Evolutionary conservation across 2,329 filamentous ascomycete genomes (phyloP).

Genomic region (Neoarthrinium moseri): DNA sequence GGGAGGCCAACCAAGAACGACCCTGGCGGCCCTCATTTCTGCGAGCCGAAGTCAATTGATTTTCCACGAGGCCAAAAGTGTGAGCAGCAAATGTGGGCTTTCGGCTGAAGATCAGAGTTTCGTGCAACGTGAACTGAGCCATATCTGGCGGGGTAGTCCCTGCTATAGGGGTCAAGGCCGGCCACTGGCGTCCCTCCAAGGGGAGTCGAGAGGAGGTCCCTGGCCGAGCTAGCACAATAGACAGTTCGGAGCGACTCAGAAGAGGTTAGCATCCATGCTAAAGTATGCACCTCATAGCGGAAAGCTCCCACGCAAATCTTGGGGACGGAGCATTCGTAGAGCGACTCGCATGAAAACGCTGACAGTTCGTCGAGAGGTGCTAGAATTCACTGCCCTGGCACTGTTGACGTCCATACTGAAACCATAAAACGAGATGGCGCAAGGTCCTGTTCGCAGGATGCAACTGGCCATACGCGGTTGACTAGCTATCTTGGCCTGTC

Average conservation of each 20-base stretch:
- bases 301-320: neutral
- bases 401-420: neutral
- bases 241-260: neutral
- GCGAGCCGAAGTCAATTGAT: neutral
- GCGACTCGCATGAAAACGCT: too few relatives aligned
- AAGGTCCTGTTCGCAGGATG: too few relatives aligned
- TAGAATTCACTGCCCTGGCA: neutral
- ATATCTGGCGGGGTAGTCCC: conserved; percentile 8
- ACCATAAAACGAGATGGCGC: neutral
- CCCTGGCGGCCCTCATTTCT: neutral
- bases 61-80: neutral
- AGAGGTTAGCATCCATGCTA: neutral
- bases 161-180: neutral
- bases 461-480: too few relatives aligned
- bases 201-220: neutral
- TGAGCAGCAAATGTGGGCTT: neutral
- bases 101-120: too few relatives aligned
- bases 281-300: neutral
- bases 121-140: too few relatives aligned
- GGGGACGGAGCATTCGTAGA: too few relatives aligned
- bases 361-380: too few relatives aligned
- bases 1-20: too few relatives aligned
- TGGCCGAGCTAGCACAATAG: neutral
- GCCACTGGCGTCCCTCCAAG: neutral
- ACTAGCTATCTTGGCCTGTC: too few relatives aligned